Base-by-base conservation (phyloP, 495 filamentous ascomycete species). In the Xylaria scruposa region DNA sequence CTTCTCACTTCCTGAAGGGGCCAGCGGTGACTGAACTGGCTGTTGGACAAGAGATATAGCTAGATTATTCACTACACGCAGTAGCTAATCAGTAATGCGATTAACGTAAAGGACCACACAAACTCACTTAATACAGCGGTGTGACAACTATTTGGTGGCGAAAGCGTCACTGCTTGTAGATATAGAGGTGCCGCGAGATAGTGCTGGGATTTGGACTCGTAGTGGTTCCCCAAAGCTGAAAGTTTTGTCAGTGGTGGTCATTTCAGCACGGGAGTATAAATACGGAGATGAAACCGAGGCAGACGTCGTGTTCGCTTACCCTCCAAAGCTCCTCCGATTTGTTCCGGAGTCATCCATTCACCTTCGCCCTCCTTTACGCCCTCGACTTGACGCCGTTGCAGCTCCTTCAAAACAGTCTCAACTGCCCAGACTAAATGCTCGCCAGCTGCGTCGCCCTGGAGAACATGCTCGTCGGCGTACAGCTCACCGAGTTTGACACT, bases 141-240 rank as follows among this genome's bases (percentile, higher is more conserved):
- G 72, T 89, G 87, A 63, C 87, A 89, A 47, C 80, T 85, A n/a
- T 83, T 77, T 4, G 75, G 70, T 13, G 80, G 76, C 76, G 93
- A 97, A 31, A 95, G 77, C 38, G 89, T 83, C 51, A 97, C 82
- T 3, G 94, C 92, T 73, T 95, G 94, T 73, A 98, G 86, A 78
- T 93, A 97, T 46, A 98, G 84, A n/a, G 95, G 95, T 36, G 93
- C 86, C 19, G 96, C 92, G 9, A 97, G 89, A 70, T 93, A 92
- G 72, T 91, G 87, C 70, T 90, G 87, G 63, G 90, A 84, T 74
- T 89, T 89, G 56, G 83, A 82, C 70, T 89, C 87, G 81, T 97
- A 98, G 72, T 88, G 88, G 36, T 88, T 83, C 24, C 87, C 95
- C 31, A 98, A 85, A 5, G 91, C 92, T 90, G 73, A 44, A 53